These are phyloP conservation scores for Neonectria magnoliae DNA, from an alignment of 2,329 filamentous ascomycete species.

Conservation along the genomic window DNA sequence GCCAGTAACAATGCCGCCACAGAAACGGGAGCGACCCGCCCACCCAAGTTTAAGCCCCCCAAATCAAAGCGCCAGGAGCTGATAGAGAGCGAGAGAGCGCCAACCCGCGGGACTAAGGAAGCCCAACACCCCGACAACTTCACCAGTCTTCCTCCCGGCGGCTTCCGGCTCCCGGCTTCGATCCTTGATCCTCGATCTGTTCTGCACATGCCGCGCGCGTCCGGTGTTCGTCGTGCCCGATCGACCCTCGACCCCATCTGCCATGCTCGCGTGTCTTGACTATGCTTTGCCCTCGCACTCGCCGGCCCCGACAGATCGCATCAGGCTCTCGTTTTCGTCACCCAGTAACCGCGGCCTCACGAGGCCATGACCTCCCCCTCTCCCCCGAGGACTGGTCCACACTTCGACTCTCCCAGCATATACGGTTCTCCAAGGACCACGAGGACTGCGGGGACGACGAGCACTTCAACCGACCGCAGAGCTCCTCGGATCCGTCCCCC, in stretches of 20 bases:
- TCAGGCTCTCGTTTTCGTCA: conserved; percentile 4
- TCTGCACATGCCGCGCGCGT: conserved; percentile 27
- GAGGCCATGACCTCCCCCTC: conserved; percentile 43
- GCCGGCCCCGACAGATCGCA: conserved; percentile 32
- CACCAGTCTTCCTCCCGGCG: not conserved
- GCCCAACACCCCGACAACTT: not conserved
- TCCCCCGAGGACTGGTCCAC: conserved; percentile 38
- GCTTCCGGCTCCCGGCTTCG: not conserved
- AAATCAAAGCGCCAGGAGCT: not conserved
- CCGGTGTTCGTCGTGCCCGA: conserved; percentile 31
- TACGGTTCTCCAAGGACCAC: conserved; percentile 33
- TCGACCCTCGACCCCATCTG: conserved; percentile 24
- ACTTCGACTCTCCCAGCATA: conserved; percentile 35
- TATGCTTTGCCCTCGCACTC: conserved; percentile 38
- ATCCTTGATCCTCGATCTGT: not conserved
- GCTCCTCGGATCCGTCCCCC: conserved; percentile 37
- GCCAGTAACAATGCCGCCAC: conserved; percentile 29
- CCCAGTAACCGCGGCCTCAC: conserved; percentile 22
- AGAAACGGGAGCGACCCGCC: conserved; percentile 11
- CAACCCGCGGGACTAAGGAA: not conserved
- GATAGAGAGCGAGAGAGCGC: not conserved
- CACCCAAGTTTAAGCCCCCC: not conserved
- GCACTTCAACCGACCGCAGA: conserved; percentile 30
- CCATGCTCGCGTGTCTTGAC: conserved; percentile 37
- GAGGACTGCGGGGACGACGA: conserved; percentile 31